These are phyloP conservation scores for Senna tora DNA, from an alignment of 306 rosid species.

Conservation along the genomic window DNA sequence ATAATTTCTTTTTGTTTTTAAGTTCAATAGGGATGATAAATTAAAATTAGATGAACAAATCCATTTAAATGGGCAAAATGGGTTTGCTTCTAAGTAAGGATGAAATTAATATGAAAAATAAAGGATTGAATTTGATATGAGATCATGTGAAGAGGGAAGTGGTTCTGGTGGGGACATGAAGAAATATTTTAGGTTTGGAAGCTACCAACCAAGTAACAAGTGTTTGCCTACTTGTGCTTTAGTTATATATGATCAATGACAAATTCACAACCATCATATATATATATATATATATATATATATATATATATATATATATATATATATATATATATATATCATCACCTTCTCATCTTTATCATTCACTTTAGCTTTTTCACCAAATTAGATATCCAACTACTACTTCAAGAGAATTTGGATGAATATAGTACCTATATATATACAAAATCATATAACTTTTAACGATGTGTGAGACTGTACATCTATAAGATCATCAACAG, in stretches of 20 bases:
- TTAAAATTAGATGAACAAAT: too few species aligned
- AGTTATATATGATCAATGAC: conserved; percentile 35
- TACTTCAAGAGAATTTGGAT: neutral
- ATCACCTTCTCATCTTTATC: neutral
- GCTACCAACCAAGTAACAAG: conserved; percentile 3
- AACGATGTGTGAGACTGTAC: too few species aligned
- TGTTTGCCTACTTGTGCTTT: conserved; percentile 11
- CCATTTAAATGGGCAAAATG: neutral
- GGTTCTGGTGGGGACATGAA: neutral
- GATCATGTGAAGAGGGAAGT: neutral
- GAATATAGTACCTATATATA: neutral
- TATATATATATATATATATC: too few species aligned
- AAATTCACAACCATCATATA: conserved; percentile 38
- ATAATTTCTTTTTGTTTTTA: too few species aligned
- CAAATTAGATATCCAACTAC: conserved; percentile 27
- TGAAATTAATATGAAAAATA: neutral
- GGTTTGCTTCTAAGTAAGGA: conserved; percentile 4
- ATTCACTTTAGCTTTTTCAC: conserved; percentile 19
- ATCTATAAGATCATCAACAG: too few species aligned
- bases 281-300: too few species aligned
- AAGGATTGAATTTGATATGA: neutral
- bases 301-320: too few species aligned
- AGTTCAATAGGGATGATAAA: too few species aligned
- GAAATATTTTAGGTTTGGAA: conserved; percentile 18
- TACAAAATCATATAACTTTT: too few species aligned